Evolutionary conservation across 306 rosid species (phyloP).

Genomic region (Nissolia schottii): DNA sequence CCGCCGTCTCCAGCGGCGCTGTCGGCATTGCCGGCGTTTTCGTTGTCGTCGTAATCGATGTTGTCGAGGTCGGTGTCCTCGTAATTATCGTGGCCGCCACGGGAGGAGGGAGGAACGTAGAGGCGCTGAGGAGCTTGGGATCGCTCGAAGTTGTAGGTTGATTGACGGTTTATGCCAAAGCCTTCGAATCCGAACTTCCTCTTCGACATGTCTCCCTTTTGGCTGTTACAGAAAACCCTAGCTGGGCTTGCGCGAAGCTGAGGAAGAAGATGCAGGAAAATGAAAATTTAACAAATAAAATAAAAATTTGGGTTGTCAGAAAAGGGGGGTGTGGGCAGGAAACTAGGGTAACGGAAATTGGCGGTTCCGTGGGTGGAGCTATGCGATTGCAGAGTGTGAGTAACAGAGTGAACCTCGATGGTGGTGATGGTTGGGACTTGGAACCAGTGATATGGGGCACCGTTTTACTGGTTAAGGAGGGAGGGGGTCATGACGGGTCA

Average conservation of each 20-base stretch:
- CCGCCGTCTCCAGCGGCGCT: not conserved
- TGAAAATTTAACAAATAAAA: not conserved
- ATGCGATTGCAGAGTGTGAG: not conserved
- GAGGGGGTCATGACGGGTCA: not conserved
- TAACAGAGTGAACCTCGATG: not conserved
- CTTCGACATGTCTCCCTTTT: constrained; percentile 57
- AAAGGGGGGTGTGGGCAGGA: not conserved
- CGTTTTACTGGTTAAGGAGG: not conserved
- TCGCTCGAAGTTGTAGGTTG: constrained; percentile 81
- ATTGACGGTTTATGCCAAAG: constrained; percentile 83
- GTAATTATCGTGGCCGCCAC: constrained; percentile 69
- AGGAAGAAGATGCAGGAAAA: not conserved
- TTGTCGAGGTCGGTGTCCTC: constrained; percentile 80
- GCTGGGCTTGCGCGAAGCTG: not conserved
- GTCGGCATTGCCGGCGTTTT: constrained; percentile 25
- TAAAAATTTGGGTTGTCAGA: not conserved
- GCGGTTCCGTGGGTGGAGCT: not conserved
- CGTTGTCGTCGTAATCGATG: constrained; percentile 64
- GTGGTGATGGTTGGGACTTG: not conserved
- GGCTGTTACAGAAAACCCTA: constrained; percentile 30
- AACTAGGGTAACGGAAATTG: not conserved
- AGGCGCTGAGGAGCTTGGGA: constrained; percentile 77
- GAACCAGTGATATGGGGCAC: not conserved
- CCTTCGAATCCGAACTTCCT: constrained; percentile 93
- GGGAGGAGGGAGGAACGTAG: constrained; percentile 87